Percentiles rank a stretch among this genome's conserved stretches.
Evolutionary conservation across 352 stramenopile species (phyloP).

Genomic region (Pythium volutum): DNA sequence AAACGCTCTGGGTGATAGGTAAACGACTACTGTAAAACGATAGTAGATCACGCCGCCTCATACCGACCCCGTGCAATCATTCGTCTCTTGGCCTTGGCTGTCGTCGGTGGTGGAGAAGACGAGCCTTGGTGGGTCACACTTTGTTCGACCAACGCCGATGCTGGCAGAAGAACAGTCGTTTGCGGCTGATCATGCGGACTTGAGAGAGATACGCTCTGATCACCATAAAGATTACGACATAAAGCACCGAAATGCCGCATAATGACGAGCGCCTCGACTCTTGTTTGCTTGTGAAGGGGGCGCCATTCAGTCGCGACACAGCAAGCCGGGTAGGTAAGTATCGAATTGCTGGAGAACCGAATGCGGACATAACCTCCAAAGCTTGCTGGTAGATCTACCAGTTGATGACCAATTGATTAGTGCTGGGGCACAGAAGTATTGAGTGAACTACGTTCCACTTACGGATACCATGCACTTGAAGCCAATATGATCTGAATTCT

Average conservation of each 20-base stretch:
- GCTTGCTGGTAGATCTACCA: slow-evolving; percentile 27
- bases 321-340: slow-evolving; percentile 41
- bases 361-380: slow-evolving; percentile 41
- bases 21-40: neutral
- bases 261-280: slow-evolving; percentile 29
- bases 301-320: slow-evolving; percentile 35
- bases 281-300: slow-evolving; percentile 36
- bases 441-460: slow-evolving; percentile 6
- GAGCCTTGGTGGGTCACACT: neutral
- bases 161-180: slow-evolving; percentile 27
- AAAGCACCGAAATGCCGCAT: slow-evolving; percentile 26
- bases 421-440: neutral
- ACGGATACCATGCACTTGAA: slow-evolving; percentile 38
- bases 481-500: slow-evolving; percentile 39
- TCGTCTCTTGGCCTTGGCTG: slow-evolving; percentile 4
- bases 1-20: slow-evolving; percentile 4
- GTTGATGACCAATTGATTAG: neutral
- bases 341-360: slow-evolving; percentile 29
- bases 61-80: slow-evolving; percentile 21
- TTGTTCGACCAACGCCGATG: slow-evolving; percentile 17
- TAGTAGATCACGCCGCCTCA: neutral
- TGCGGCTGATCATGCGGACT: slow-evolving; percentile 18
- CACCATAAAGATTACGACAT: slow-evolving; percentile 31
- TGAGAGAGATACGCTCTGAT: slow-evolving; percentile 11
- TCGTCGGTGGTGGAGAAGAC: too few relatives aligned